Percentiles rank a stretch among this genome's conserved stretches.
Conservation (phyloP, 2,329 filamentous ascomycete species). For the Aureobasidium sp. region DNA sequence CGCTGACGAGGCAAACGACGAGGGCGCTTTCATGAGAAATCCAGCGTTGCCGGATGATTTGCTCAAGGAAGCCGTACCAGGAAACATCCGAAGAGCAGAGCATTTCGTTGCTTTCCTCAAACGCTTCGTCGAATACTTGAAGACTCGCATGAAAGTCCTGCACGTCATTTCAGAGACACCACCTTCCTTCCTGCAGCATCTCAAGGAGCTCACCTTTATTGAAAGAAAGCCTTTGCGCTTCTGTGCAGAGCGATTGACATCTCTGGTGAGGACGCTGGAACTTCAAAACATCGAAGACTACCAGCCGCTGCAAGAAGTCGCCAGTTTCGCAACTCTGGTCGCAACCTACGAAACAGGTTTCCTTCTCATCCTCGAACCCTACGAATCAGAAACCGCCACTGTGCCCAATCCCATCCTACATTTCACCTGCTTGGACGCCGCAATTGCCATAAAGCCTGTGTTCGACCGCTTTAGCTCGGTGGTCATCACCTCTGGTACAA, state of each 20-base stretch:
- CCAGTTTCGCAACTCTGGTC: conserved; percentile 91
- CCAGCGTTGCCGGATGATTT: conserved; percentile 89
- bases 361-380: conserved; percentile 91
- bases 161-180: conserved; percentile 97
- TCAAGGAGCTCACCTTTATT: conserved; percentile 95
- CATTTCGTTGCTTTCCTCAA: conserved; percentile 95
- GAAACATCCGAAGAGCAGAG: conserved; percentile 91
- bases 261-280: conserved; percentile 87
- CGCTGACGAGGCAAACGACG: conserved; percentile 80
- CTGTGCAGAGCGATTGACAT: conserved; percentile 90
- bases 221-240: conserved; percentile 92
- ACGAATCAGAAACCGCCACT: conserved; percentile 88
- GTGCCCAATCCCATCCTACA: conserved; percentile 96
- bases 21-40: conserved; percentile 96
- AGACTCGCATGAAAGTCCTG: conserved; percentile 95
- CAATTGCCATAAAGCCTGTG: conserved; percentile 95
- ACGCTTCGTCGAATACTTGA: conserved; percentile 90
- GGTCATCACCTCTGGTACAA: conserved; percentile 95
- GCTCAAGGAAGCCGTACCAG: conserved; percentile 89
- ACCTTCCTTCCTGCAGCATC: conserved; percentile 82
- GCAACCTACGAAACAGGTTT: conserved; percentile 97
- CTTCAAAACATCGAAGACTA: conserved; percentile 98
- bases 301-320: conserved; percentile 92
- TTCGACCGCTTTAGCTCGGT: conserved; percentile 97
- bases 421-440: conserved; percentile 92